These are phyloP conservation scores for Ricinus communis DNA, from an alignment of 345 rosid genomes.

Conservation along the genomic window DNA sequence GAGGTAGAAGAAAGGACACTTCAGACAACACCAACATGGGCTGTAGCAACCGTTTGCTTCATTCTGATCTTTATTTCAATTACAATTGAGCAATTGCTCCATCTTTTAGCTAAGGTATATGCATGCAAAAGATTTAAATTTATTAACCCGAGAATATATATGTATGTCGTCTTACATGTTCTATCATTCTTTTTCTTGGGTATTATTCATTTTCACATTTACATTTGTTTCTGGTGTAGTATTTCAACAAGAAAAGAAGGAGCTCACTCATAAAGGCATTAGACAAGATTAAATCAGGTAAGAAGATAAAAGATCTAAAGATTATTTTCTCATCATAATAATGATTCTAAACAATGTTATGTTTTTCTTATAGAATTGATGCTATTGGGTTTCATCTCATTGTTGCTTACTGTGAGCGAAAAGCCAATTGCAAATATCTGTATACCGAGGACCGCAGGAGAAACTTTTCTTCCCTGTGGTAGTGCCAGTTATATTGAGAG, in stretches of 20 bases:
- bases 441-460: constrained; percentile 39
- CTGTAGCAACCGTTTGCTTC: constrained; percentile 74
- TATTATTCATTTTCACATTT: not conserved
- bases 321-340: no score
- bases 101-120: constrained; percentile 51
- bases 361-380: constrained; percentile 48
- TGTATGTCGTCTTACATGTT: no score
- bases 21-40: constrained; percentile 80
- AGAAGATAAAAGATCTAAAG: no score
- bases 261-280: constrained; percentile 68
- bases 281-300: constrained; percentile 81
- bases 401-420: constrained; percentile 58
- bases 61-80: constrained; percentile 52
- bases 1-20: constrained; percentile 37
- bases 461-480: constrained; percentile 54
- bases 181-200: no score
- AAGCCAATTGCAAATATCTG: constrained; percentile 61
- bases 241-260: constrained; percentile 52
- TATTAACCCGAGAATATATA: no score
- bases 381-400: constrained; percentile 78
- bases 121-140: no score
- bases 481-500: constrained; percentile 16
- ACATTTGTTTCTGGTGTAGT: constrained; percentile 29
- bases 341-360: no score
- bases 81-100: constrained; percentile 55